phyloP scores from a whole-genome alignment of 2,329 filamentous ascomycete species.

The Cladosporium sp. region DNA sequence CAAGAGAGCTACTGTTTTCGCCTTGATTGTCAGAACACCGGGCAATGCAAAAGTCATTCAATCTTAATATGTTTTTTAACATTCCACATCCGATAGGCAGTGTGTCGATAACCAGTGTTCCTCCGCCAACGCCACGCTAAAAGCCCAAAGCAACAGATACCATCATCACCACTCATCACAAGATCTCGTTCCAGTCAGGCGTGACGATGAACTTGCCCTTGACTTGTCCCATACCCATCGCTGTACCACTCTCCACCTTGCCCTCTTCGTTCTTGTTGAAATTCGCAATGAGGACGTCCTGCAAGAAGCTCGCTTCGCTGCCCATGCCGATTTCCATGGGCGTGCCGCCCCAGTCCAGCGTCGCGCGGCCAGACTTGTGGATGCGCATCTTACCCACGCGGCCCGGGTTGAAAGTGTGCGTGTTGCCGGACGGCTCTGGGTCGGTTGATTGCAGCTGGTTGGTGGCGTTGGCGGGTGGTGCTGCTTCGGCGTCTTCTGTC shows the following conservation, averaged over 20 bases:
- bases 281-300: conserved; percentile 57
- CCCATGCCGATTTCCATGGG: conserved; percentile 60
- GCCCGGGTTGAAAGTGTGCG: conserved; percentile 49
- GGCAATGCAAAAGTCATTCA: conserved; percentile 7
- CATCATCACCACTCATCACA: conserved; percentile 31
- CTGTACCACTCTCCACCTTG: conserved; percentile 42
- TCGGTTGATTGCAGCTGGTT: conserved; percentile 38
- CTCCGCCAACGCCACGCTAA: conserved; percentile 22
- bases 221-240: conserved; percentile 62
- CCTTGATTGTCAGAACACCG: neutral
- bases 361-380: conserved; percentile 62
- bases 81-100: neutral
- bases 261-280: conserved; percentile 32
- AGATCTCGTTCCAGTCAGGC: conserved; percentile 61
- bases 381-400: conserved; percentile 63
- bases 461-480: conserved; percentile 35
- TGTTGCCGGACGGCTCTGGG: conserved; percentile 39
- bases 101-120: neutral
- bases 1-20: neutral
- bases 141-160: neutral
- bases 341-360: conserved; percentile 64
- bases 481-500: conserved; percentile 26
- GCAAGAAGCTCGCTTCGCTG: conserved; percentile 58
- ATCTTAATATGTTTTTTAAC: neutral
- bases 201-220: conserved; percentile 65